Evolutionary conservation across 495 filamentous ascomycete genomes (phyloP).

Genomic region (Geoglossum glabrum): DNA sequence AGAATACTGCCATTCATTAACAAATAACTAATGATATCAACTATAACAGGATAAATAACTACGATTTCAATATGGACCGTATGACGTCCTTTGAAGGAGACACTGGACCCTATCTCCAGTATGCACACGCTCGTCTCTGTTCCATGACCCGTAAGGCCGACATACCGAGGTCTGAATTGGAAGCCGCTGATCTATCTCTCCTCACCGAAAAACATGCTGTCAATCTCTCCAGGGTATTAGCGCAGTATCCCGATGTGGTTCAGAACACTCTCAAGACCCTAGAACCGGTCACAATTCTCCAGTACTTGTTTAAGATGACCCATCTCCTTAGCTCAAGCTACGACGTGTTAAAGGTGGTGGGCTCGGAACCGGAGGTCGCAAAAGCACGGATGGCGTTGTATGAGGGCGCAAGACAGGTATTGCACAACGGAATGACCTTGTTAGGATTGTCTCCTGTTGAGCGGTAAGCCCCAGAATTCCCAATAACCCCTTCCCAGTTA

Average conservation of each 20-base stretch:
- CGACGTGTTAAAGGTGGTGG: slow-evolving; percentile 60
- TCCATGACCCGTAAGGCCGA: slow-evolving; percentile 35
- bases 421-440: slow-evolving; percentile 64
- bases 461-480: slow-evolving; percentile 13
- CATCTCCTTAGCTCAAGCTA: slow-evolving; percentile 69
- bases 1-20: neutral
- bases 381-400: slow-evolving; percentile 69
- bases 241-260: slow-evolving; percentile 44
- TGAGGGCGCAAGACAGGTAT: slow-evolving; percentile 51
- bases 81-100: slow-evolving; percentile 56
- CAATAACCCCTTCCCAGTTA: neutral
- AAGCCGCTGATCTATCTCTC: slow-evolving; percentile 32
- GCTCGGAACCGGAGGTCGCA: slow-evolving; percentile 48
- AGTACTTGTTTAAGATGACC: slow-evolving; percentile 78
- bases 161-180: slow-evolving; percentile 31
- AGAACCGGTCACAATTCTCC: slow-evolving; percentile 47
- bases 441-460: slow-evolving; percentile 24
- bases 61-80: slow-evolving; percentile 38
- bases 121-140: slow-evolving; percentile 43
- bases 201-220: slow-evolving; percentile 38
- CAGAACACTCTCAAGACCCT: slow-evolving; percentile 42
- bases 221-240: slow-evolving; percentile 37
- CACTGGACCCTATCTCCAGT: slow-evolving; percentile 50
- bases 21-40: slow-evolving; percentile 5
- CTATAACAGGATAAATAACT: slow-evolving; percentile 35